Conservation (phyloP, 1,139 yeast species). For the Yarrowia galli region DNA sequence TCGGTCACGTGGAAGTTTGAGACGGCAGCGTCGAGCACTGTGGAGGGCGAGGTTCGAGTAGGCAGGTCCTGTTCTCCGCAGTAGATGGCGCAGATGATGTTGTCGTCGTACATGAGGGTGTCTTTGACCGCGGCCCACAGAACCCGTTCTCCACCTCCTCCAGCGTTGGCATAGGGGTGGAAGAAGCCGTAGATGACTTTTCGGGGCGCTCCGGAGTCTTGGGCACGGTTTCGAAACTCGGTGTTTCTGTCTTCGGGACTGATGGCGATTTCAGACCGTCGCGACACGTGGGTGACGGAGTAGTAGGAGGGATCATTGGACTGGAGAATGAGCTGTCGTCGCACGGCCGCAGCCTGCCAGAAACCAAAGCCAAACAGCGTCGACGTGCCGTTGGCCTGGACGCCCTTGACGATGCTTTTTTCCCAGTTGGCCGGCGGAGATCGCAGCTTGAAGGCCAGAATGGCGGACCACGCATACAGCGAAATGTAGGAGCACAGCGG, state of each 20-base stretch:
- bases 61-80: conserved; percentile 67
- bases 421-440: conserved; percentile 48
- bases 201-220: conserved; percentile 47
- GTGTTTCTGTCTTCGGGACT: conserved; percentile 41
- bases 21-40: conserved; percentile 64
- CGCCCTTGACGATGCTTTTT: conserved; percentile 46
- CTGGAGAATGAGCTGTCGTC: conserved; percentile 64
- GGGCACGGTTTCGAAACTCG: conserved; percentile 42
- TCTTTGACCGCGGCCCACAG: conserved; percentile 91
- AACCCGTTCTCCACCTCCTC: conserved; percentile 98
- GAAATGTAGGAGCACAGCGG: conserved; percentile 40
- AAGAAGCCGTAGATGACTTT: conserved; percentile 76
- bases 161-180: conserved; percentile 95
- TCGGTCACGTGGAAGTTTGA: conserved; percentile 69
- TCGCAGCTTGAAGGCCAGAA: conserved; percentile 45
- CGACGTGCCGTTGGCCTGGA: conserved; percentile 45
- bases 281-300: conserved; percentile 44
- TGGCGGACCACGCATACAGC: conserved; percentile 40
- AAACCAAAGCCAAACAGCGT: conserved; percentile 44
- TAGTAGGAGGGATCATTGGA: conserved; percentile 59
- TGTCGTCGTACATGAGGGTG: conserved; percentile 61
- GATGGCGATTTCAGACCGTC: conserved; percentile 43
- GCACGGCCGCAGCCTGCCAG: conserved; percentile 52
- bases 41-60: conserved; percentile 51
- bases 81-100: conserved; percentile 74